phyloP scores from a whole-genome alignment of 2,329 filamentous ascomycete genomes.

The Verticillium alfalfae region DNA sequence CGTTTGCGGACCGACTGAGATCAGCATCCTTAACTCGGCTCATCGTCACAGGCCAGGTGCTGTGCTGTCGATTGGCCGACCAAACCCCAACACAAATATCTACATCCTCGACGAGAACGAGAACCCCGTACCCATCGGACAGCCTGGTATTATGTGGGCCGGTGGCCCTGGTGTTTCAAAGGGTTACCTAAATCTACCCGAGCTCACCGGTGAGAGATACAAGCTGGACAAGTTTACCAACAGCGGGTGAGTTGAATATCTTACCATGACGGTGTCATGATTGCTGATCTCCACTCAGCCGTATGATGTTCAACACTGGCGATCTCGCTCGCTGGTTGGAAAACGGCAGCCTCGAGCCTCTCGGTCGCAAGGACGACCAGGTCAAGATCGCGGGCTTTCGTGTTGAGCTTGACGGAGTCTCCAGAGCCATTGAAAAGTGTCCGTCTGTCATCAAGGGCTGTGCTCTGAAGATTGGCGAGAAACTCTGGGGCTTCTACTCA shows the following conservation, averaged over 20 bases:
- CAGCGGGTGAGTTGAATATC: conserved; percentile 35
- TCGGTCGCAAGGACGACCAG: conserved; percentile 55
- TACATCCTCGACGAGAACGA: conserved; percentile 43
- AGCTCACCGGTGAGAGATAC: conserved; percentile 44
- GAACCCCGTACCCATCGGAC: conserved; percentile 38
- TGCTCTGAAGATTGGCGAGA: conserved; percentile 38
- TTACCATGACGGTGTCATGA: neutral
- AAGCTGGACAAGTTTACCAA: conserved; percentile 43
- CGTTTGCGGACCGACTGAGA: conserved; percentile 51
- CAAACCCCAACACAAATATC: conserved; percentile 51
- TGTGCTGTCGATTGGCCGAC: conserved; percentile 46
- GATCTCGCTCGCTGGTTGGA: conserved; percentile 50
- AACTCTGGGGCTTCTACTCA: conserved; percentile 46
- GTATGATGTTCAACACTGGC: conserved; percentile 54
- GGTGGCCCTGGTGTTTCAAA: conserved; percentile 49
- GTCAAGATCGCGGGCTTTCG: conserved; percentile 55
- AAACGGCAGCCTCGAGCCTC: conserved; percentile 47
- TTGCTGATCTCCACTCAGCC: conserved; percentile 17
- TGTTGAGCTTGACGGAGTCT: conserved; percentile 54
- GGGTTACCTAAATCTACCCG: conserved; percentile 49
- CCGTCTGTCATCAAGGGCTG: conserved; percentile 41
- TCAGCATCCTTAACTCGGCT: conserved; percentile 12
- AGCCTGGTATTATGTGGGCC: conserved; percentile 50
- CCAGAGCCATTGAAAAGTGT: conserved; percentile 40
- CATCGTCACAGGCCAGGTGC: conserved; percentile 23